Evolutionary conservation across 192 early-diverging fungal genomes (phyloP).

Genomic region (Umbelopsis sp.): DNA sequence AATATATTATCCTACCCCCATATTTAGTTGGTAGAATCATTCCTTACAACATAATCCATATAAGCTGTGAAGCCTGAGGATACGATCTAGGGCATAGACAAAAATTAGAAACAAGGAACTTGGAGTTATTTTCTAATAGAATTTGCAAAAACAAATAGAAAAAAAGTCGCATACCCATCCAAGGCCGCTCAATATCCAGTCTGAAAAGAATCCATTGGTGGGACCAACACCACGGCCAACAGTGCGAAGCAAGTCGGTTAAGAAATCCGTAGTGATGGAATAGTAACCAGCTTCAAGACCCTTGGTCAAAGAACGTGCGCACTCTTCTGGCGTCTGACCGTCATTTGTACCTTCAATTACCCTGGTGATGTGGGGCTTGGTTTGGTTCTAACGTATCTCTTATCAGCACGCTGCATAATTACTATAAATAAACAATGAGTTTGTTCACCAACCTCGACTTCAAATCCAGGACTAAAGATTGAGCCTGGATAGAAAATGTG

Average conservation of each 20-base stretch:
- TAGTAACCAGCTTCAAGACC: constrained; percentile 38
- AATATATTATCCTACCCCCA: not conserved
- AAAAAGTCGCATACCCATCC: constrained; percentile 25
- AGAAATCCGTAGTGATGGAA: constrained; percentile 33
- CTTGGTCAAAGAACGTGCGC: constrained; percentile 52
- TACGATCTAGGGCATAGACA: not conserved
- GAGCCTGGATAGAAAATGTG: constrained; percentile 76
- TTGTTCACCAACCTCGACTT: constrained; percentile 48
- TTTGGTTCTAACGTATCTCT: constrained; percentile 53
- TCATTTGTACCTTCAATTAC: constrained; percentile 69
- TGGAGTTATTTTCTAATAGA: not conserved
- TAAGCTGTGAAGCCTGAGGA: constrained; percentile 35
- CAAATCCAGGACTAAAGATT: constrained; percentile 71
- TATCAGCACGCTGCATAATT: not conserved
- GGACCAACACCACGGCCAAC: constrained; percentile 31
- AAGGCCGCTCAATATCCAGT: constrained; percentile 26
- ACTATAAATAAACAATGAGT: not conserved
- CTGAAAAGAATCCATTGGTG: constrained; percentile 36
- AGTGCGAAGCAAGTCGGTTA: constrained; percentile 30
- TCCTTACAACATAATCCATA: constrained; percentile 34
- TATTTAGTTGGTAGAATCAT: not conserved
- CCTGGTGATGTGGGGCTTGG: constrained; percentile 69
- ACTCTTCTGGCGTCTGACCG: constrained; percentile 61
- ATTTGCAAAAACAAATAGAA: not conserved
- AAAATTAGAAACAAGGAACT: too few species aligned